Evolutionary conservation across 768 basidiomycete species (phyloP), one percentile per base, ranked within the genome.

Genomic region (Mycena venus): DNA sequence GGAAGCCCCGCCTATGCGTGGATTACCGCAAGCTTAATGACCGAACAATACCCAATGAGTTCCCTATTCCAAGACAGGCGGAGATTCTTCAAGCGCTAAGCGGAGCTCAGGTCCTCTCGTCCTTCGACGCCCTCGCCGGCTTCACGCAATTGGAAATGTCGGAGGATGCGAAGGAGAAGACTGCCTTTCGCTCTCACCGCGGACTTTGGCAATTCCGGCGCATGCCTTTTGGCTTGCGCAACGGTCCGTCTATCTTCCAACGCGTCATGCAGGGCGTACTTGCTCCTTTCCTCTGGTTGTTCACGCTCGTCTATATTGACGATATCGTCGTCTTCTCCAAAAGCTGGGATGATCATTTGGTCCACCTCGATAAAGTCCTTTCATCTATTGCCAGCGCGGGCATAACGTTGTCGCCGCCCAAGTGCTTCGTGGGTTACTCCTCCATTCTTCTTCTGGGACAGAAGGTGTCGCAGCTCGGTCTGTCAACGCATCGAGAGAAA

Each of bases 121-220:
- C n/a, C n/a, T n/a, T n/a, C n/a, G n/a, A n/a, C n/a, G 32, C 66
- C 5, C 73, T 83, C 1, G 74, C 84, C 0, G 82, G 84, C 6
- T 85, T 84, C 72, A 83, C 77, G 1, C 84, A 85, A 61, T 44
- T 83, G 0, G 72, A 78, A n/a, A 74, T 84, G n/a, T 71, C 44
- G 0, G 60, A 70, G 2, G 76, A 82, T 12, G 78, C 78, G 29
- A 63, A 74, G 10, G 70, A 79, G 42, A 82, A 82, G 47, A 82
- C 81, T 0, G 82, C 81, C 0, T 85, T 85, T 67, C 64, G 81
- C 0, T 80, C 82, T 0, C 84, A 83, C 55, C 51, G 73, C 51
- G 84, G 84, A 3, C 77, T 84, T 2, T 80, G 74, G n/a, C n/a
- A n/a, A n/a, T n/a, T n/a, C n/a, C n/a, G n/a, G n/a, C n/a, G n/a